These are phyloP conservation scores for Erythrophleum ivorense DNA, from an alignment of 331 rosid genomes.

Conservation along the genomic window DNA sequence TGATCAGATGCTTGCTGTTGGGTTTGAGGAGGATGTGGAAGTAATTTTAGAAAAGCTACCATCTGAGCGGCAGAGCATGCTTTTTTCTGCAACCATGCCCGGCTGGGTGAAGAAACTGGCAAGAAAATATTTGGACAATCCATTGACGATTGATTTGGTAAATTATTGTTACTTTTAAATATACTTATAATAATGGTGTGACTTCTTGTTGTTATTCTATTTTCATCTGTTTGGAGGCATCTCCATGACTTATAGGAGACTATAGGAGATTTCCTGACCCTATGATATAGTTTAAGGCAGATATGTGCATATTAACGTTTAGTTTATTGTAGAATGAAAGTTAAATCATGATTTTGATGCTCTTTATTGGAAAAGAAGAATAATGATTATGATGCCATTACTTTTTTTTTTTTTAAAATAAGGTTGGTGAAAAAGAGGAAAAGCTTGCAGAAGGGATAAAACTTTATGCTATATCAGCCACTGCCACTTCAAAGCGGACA, in stretches of 20 bases:
- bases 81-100: conserved; percentile 98
- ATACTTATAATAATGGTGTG: background rate
- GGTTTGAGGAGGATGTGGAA: conserved; percentile 99
- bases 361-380: conserved; percentile 23
- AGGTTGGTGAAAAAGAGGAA: conserved; percentile 98
- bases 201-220: background rate
- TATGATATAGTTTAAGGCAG: background rate
- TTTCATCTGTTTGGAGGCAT: background rate
- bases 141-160: conserved; percentile 98
- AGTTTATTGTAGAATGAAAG: conserved; percentile 1
- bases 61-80: conserved; percentile 87
- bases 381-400: conserved; percentile 21
- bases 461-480: conserved; percentile 82
- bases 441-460: conserved; percentile 99
- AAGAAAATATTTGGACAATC: conserved; percentile 81
- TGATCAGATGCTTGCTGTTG: conserved; percentile 99
- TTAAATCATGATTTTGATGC: conserved; percentile 30
- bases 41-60: conserved; percentile 79
- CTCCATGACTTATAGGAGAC: background rate
- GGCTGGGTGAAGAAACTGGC: conserved; percentile 91
- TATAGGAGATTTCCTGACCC: conserved; percentile 1
- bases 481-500: conserved; percentile 86
- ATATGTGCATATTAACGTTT: conserved; percentile 8
- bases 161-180: conserved; percentile 17
- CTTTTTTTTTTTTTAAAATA: conserved; percentile 11